Evolutionary conservation across 768 basidiomycete genomes (phyloP).

Genomic region (Auriscalpium orientale): DNA sequence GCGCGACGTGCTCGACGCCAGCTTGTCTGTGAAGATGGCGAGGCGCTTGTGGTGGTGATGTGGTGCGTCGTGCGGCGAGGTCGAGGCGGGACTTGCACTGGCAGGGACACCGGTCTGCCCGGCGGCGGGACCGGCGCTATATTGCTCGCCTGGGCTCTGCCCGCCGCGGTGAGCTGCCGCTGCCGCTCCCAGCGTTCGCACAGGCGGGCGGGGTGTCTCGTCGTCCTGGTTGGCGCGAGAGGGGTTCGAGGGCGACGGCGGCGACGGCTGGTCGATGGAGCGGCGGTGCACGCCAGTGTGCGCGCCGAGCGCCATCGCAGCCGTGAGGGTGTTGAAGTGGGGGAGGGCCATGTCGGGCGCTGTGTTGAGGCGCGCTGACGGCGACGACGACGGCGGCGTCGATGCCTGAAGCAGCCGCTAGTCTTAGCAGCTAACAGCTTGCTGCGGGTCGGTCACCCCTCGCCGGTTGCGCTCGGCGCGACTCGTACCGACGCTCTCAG

Average conservation of each 20-base stretch:
- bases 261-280: not conserved
- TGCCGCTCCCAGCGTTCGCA: not conserved
- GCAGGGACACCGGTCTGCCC: not conserved
- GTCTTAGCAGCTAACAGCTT: too few relatives aligned
- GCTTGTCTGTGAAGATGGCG: conserved; percentile 19
- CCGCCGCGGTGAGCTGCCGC: not conserved
- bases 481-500: not conserved
- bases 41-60: conserved; percentile 4
- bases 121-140: not conserved
- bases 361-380: not conserved
- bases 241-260: not conserved
- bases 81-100: not conserved
- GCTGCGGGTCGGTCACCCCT: not conserved
- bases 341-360: not conserved
- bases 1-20: conserved; percentile 14
- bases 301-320: not conserved
- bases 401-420: too few relatives aligned
- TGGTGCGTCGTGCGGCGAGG: not conserved
- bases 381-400: not conserved
- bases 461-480: not conserved
- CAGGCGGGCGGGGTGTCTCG: not conserved
- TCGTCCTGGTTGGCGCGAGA: not conserved
- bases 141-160: not conserved
- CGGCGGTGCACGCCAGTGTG: not conserved
- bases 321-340: not conserved